Evolutionary conservation across 352 stramenopile species (phyloP).

Genomic region (Phytophthora sp.): DNA sequence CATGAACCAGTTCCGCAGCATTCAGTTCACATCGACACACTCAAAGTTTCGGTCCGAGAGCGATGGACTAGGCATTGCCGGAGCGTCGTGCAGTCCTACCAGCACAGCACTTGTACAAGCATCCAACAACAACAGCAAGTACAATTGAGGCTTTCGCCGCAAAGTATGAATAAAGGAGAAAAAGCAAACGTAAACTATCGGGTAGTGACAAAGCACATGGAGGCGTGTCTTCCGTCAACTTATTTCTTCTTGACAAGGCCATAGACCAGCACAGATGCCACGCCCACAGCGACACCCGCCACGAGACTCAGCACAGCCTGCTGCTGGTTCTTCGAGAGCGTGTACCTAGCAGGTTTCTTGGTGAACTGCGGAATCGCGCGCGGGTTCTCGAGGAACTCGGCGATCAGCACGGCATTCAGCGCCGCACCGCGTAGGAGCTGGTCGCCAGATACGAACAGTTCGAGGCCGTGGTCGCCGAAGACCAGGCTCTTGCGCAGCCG

Average conservation of each 20-base stretch:
- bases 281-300: constrained; percentile 47
- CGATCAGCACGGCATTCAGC: constrained; percentile 98
- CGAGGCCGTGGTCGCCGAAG: constrained; percentile 96
- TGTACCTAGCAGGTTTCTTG: constrained; percentile 57
- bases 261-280: constrained; percentile 41
- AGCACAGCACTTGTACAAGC: constrained; percentile 46
- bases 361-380: constrained; percentile 63
- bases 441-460: constrained; percentile 98
- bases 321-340: constrained; percentile 43
- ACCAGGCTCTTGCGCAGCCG: constrained; percentile 94
- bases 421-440: constrained; percentile 96
- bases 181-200: neutral
- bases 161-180: constrained; percentile 19
- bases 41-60: constrained; percentile 20
- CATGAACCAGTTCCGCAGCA: constrained; percentile 55
- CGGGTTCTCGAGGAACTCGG: constrained; percentile 89
- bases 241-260: constrained; percentile 63
- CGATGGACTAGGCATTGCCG: constrained; percentile 45
- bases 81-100: constrained; percentile 41
- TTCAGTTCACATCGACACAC: constrained; percentile 33
- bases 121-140: constrained; percentile 45
- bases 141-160: constrained; percentile 18
- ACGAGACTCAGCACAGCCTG: constrained; percentile 39
- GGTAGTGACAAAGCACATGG: constrained; percentile 18
- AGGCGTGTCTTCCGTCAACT: constrained; percentile 26